Evolutionary conservation across 129 eudicot genomes (phyloP).

Genomic region (Sambucus nigra): DNA sequence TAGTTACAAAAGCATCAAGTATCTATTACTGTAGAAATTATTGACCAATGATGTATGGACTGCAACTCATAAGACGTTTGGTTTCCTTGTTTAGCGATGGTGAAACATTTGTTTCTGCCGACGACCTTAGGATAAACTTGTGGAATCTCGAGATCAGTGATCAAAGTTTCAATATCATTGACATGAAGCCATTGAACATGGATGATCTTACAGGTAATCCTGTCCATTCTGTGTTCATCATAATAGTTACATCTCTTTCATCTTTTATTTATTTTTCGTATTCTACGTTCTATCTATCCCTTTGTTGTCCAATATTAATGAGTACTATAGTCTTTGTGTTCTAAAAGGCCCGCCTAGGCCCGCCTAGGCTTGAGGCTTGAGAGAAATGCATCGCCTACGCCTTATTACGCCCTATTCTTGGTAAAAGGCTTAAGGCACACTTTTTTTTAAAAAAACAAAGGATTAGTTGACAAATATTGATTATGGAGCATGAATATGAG

Average conservation of each 20-base stretch:
- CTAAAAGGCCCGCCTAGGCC: no score
- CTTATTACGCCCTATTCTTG: no score
- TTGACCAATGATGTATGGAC: conserved; percentile 1
- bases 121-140: conserved; percentile 74
- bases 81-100: conserved; percentile 63
- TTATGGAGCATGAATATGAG: no score
- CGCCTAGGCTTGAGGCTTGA: no score
- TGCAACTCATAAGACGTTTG: conserved; percentile 12
- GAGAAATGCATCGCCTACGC: no score
- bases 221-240: neutral
- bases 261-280: neutral
- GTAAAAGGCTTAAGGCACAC: no score
- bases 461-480: no score
- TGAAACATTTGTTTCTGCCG: conserved; percentile 82
- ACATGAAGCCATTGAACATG: conserved; percentile 85
- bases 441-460: no score
- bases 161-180: conserved; percentile 81
- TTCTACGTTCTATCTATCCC: neutral
- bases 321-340: neutral
- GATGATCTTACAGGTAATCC: conserved; percentile 80
- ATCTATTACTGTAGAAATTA: neutral
- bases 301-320: neutral
- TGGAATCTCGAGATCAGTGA: conserved; percentile 87
- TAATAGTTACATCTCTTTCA: neutral
- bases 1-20: neutral